Conservation (phyloP, 495 filamentous ascomycete genomes). For the Hypoxylon rickii region DNA sequence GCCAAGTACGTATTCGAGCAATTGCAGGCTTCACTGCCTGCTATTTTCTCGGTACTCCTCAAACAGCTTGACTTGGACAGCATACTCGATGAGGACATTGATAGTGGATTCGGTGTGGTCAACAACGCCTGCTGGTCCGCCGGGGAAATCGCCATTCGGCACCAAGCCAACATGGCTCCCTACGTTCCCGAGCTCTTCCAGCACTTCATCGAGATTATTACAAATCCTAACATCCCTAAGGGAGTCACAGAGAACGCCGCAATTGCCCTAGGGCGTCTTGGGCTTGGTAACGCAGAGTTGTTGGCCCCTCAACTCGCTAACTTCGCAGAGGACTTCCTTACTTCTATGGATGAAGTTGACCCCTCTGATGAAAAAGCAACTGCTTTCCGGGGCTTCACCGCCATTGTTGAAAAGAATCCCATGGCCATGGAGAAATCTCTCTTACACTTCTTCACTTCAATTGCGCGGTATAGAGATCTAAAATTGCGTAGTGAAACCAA, state of each 20-base stretch:
- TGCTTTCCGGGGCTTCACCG: constrained; percentile 86
- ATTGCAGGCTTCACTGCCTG: constrained; percentile 72
- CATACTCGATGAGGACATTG: constrained; percentile 72
- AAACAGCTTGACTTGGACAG: constrained; percentile 83
- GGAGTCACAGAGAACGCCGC: constrained; percentile 95
- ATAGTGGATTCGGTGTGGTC: constrained; percentile 83
- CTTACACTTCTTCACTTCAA: constrained; percentile 80
- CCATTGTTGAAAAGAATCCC: constrained; percentile 83
- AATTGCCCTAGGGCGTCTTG: constrained; percentile 87
- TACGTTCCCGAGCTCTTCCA: constrained; percentile 77
- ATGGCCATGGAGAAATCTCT: constrained; percentile 88
- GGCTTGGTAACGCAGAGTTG: constrained; percentile 75
- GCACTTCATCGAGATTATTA: constrained; percentile 75
- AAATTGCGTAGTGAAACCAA: constrained; percentile 51
- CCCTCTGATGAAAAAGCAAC: constrained; percentile 94
- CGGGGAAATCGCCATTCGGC: constrained; percentile 89
- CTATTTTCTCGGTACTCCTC: constrained; percentile 77
- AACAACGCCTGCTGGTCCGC: constrained; percentile 99
- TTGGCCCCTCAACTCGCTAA: constrained; percentile 80
- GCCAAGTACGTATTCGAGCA: constrained; percentile 92
- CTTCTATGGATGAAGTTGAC: constrained; percentile 79
- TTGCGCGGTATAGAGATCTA: constrained; percentile 71
- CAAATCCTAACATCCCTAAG: constrained; percentile 80
- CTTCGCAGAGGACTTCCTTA: constrained; percentile 81
- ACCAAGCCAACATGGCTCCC: constrained; percentile 70